Conservation (phyloP, 2,329 filamentous ascomycete genomes). For the Scleromitrula shiraiana region DNA sequence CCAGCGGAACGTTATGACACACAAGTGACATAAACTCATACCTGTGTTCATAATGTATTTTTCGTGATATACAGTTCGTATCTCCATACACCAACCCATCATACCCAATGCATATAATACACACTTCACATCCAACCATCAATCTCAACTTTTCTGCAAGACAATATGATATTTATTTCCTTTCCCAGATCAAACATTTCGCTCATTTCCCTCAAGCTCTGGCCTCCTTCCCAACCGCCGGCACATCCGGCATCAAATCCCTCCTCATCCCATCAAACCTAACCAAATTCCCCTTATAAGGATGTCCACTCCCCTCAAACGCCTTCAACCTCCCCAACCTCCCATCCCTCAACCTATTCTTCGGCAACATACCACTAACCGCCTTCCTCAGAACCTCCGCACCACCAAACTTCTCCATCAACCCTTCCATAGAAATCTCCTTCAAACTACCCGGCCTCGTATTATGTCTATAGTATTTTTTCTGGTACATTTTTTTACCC, state of each 20-base stretch:
- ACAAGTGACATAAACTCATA: too few species aligned
- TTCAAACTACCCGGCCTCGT: constrained; percentile 82
- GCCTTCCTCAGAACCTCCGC: constrained; percentile 85
- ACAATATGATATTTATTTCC: not conserved
- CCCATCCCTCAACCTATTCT: constrained; percentile 87
- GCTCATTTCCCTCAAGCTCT: not conserved
- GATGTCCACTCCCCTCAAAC: constrained; percentile 88
- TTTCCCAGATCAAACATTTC: not conserved
- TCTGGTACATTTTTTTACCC: constrained; percentile 87
- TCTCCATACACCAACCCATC: not conserved
- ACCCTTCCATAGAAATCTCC: constrained; percentile 85
- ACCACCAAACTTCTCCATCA: constrained; percentile 92
- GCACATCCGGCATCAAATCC: constrained; percentile 23
- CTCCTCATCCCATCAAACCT: constrained; percentile 52
- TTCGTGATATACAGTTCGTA: constrained; percentile 12
- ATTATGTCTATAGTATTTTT: constrained; percentile 91
- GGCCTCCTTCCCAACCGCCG: not conserved
- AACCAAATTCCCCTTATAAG: constrained; percentile 82
- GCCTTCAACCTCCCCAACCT: constrained; percentile 84
- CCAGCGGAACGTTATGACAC: too few species aligned
- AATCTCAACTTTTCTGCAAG: not conserved
- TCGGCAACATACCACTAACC: constrained; percentile 94
- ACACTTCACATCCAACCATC: not conserved
- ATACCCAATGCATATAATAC: constrained; percentile 13
- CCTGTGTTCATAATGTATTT: constrained; percentile 5